Evolutionary conservation across 257 asterid genomes (phyloP).

Genomic region (Gentiana macrophylla): DNA sequence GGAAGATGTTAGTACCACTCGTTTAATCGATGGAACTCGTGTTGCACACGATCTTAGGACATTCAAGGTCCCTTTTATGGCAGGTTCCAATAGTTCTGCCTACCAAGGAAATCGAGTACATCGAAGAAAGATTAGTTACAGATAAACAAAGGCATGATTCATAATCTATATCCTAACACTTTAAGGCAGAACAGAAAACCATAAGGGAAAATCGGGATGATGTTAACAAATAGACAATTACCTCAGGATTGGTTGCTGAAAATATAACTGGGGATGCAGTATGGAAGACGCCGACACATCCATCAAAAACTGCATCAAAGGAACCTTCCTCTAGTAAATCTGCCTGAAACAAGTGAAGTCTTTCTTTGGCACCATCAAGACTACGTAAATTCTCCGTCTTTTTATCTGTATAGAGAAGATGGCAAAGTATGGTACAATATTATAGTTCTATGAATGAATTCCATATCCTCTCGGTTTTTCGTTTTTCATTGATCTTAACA

Average conservation of each 20-base stretch:
- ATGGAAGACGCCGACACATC: constrained; percentile 52
- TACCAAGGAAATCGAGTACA: constrained; percentile 4
- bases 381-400: not conserved
- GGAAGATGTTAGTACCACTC: constrained; percentile 43
- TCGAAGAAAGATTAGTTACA: not conserved
- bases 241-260: constrained; percentile 29
- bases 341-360: too few species aligned
- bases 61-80: constrained; percentile 39
- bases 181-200: not conserved
- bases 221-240: not conserved
- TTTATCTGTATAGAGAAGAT: constrained; percentile 25
- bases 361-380: too few species aligned
- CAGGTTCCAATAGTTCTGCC: constrained; percentile 43
- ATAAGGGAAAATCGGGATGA: not conserved
- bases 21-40: constrained; percentile 17
- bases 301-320: constrained; percentile 37
- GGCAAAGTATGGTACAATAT: constrained; percentile 22
- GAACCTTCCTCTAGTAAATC: constrained; percentile 24
- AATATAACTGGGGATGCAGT: constrained; percentile 22
- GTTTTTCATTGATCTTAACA: constrained; percentile 24
- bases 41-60: constrained; percentile 30
- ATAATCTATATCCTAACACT: not conserved
- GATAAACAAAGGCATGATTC: not conserved
- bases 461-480: constrained; percentile 31
- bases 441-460: constrained; percentile 36